These are phyloP conservation scores for Sambucus nigra DNA, from an alignment of 129 eudicot genomes.

Conservation along the genomic window DNA sequence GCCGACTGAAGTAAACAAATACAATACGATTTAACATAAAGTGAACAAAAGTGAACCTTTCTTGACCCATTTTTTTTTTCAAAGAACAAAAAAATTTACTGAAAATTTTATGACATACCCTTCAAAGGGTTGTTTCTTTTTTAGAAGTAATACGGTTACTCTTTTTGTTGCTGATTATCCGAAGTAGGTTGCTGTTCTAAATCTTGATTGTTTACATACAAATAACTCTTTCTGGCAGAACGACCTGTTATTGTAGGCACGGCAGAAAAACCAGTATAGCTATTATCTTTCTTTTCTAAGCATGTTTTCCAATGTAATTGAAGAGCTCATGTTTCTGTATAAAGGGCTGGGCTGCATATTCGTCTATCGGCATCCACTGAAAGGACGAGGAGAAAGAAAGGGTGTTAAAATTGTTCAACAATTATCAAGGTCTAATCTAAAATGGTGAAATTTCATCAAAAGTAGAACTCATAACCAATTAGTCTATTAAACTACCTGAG, in stretches of 20 bases:
- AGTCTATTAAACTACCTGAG: slow-evolving; percentile 16
- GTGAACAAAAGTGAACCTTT: no score
- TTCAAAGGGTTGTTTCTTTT: background rate
- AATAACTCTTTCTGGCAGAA: slow-evolving; percentile 26
- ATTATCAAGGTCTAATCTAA: background rate
- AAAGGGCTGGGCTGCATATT: slow-evolving; percentile 43
- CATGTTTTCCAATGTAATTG: slow-evolving; percentile 36
- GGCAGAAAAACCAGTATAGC: slow-evolving; percentile 43
- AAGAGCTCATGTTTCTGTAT: slow-evolving; percentile 27
- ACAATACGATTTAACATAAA: no score
- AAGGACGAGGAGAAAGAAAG: slow-evolving; percentile 1
- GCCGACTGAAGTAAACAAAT: no score
- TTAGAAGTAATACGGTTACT: no score
- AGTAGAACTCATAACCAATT: background rate
- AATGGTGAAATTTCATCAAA: no score
- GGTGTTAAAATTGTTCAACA: background rate
- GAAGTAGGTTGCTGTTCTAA: slow-evolving; percentile 7
- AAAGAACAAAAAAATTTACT: no score
- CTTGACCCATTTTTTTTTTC: no score
- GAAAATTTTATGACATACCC: background rate
- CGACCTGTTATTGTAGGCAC: slow-evolving; percentile 21
- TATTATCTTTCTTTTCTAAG: slow-evolving; percentile 31
- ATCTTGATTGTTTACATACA: slow-evolving; percentile 22
- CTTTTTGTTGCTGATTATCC: background rate
- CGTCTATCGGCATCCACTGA: slow-evolving; percentile 54